Evolutionary conservation across 139 green algal genomes (phyloP).

Genomic region (Monoraphidium neglectum): DNA sequence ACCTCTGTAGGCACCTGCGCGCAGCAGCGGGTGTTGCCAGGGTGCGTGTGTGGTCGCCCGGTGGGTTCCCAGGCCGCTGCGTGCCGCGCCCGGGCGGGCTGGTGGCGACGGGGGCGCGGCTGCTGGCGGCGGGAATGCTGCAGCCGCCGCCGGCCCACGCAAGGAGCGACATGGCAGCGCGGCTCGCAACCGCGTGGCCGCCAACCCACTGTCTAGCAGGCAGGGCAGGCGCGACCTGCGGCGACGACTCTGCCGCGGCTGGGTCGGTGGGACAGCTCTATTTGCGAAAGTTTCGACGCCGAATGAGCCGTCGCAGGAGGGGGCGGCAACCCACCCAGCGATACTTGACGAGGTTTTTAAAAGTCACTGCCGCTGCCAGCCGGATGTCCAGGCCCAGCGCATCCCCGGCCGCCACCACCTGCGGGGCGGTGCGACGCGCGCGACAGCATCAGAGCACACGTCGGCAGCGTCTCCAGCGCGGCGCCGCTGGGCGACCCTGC

Average conservation of each 20-base stretch:
- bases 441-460: not conserved
- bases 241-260: not conserved
- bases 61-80: no score
- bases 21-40: constrained; percentile 1
- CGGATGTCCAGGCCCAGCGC: constrained; percentile 68
- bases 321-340: constrained; percentile 74
- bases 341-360: constrained; percentile 97
- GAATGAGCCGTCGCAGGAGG: not conserved
- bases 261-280: not conserved
- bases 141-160: no score
- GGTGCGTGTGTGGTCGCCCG: no score
- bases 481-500: not conserved
- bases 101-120: no score
- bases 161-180: no score
- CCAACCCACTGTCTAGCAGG: no score
- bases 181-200: no score
- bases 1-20: constrained; percentile 51
- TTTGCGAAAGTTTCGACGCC: not conserved
- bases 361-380: constrained; percentile 92
- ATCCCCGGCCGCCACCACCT: constrained; percentile 71
- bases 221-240: no score
- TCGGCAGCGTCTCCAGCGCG: not conserved
- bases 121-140: no score
- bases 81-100: no score
- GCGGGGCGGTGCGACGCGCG: not conserved